phyloP scores from a whole-genome alignment of 192 early-diverging fungal genomes.

The Allomyces macrogynus region DNA sequence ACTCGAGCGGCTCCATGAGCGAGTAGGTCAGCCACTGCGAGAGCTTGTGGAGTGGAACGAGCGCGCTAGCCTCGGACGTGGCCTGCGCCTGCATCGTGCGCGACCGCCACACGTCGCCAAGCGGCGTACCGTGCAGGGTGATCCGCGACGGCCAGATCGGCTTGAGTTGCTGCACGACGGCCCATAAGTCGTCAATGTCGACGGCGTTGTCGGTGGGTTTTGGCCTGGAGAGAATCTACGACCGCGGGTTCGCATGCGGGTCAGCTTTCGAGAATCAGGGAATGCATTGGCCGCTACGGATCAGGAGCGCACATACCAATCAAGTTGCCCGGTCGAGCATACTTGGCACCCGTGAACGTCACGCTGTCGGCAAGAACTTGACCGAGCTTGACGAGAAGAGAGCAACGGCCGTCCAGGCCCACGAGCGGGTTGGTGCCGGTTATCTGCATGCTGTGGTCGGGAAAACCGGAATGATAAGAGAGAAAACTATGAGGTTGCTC shows the following conservation, averaged over 20 bases:
- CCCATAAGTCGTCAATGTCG: slow-evolving; percentile 54
- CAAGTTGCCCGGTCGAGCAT: slow-evolving; percentile 58
- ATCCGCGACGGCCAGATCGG: slow-evolving; percentile 74
- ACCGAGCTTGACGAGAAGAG: slow-evolving; percentile 46
- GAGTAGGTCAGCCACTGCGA: slow-evolving; percentile 94
- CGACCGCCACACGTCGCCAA: slow-evolving; percentile 86
- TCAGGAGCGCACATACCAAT: slow-evolving; percentile 18
- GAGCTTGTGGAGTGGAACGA: slow-evolving; percentile 82
- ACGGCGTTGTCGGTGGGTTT: slow-evolving; percentile 20
- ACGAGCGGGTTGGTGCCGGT: slow-evolving; percentile 52
- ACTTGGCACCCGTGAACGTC: slow-evolving; percentile 25
- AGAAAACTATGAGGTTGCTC: background rate
- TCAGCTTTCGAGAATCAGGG: background rate
- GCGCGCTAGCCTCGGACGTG: slow-evolving; percentile 14
- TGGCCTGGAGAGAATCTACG: slow-evolving; percentile 39
- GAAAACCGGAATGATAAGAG: slow-evolving; percentile 15
- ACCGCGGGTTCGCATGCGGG: slow-evolving; percentile 23
- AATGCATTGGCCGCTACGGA: background rate
- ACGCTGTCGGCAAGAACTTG: slow-evolving; percentile 25
- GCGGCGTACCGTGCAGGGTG: slow-evolving; percentile 49
- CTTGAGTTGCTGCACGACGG: slow-evolving; percentile 48
- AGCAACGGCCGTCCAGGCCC: slow-evolving; percentile 53
- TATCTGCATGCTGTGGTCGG: slow-evolving; percentile 58
- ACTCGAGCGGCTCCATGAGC: slow-evolving; percentile 55
- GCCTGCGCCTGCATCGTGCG: slow-evolving; percentile 16